Conservation (phyloP, 2,329 filamentous ascomycete genomes). For the Colletotrichum sp. region DNA sequence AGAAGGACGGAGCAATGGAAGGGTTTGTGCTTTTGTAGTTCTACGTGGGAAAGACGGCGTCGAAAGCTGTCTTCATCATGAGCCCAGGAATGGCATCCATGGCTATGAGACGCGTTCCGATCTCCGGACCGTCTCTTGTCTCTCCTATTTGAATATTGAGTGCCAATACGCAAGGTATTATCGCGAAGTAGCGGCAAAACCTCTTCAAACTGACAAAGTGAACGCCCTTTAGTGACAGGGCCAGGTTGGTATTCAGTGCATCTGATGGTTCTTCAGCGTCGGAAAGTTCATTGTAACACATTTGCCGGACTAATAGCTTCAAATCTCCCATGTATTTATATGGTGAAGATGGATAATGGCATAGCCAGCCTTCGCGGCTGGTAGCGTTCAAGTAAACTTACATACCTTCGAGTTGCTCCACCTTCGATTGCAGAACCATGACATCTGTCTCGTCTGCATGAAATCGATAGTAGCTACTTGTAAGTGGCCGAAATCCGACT, state of each 20-base stretch:
- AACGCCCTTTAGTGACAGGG: background rate
- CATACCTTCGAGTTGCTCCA: background rate
- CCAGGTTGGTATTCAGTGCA: accelerated
- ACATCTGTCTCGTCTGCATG: accelerated
- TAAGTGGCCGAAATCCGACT: accelerated
- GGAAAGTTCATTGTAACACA: accelerated
- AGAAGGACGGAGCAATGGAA: background rate
- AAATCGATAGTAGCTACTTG: accelerated
- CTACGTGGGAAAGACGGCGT: background rate
- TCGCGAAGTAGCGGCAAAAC: background rate
- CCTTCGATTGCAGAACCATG: accelerated
- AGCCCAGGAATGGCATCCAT: background rate
- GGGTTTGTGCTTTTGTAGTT: too few species aligned
- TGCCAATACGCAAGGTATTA: background rate
- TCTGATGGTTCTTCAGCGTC: accelerated
- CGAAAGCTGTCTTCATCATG: accelerated
- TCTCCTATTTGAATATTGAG: background rate
- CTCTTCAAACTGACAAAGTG: background rate
- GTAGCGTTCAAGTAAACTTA: background rate
- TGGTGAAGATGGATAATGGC: background rate
- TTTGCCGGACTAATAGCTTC: background rate
- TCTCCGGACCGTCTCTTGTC: background rate
- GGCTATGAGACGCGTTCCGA: background rate
- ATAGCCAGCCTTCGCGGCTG: background rate
- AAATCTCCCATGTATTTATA: background rate